Evolutionary conservation across 805 yeast genomes (phyloP).

Genomic region (Lachancea lanzarotensis): DNA sequence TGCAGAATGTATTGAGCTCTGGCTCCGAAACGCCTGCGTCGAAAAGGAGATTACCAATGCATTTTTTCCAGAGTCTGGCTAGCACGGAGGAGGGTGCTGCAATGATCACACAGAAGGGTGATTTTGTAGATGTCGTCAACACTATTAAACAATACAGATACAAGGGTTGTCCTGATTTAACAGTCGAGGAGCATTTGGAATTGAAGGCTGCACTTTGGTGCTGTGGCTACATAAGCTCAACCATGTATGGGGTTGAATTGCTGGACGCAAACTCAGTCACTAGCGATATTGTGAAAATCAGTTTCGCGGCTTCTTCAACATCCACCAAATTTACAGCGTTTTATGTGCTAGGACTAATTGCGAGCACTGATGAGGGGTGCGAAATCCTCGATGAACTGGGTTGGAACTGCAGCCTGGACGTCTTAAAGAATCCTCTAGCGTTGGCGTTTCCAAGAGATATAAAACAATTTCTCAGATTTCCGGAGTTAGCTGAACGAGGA

Average conservation of each 20-base stretch:
- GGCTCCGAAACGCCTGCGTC: neutral
- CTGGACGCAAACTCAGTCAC: constrained; percentile 48
- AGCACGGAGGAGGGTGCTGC: constrained; percentile 75
- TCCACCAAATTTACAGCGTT: constrained; percentile 72
- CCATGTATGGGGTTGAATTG: constrained; percentile 58
- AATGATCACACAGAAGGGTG: constrained; percentile 47
- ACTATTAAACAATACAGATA: constrained; percentile 30
- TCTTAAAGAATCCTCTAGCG: constrained; percentile 39
- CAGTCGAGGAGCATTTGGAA: constrained; percentile 35
- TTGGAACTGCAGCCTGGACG: constrained; percentile 54
- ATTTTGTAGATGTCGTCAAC: constrained; percentile 36
- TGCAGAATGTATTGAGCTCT: constrained; percentile 7
- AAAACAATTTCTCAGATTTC: constrained; percentile 26
- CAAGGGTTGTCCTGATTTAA: constrained; percentile 11
- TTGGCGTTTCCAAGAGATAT: constrained; percentile 36
- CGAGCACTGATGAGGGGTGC: constrained; percentile 69
- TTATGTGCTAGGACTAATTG: constrained; percentile 66
- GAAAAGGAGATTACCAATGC: constrained; percentile 41
- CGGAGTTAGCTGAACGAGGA: constrained; percentile 5
- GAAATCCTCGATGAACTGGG: constrained; percentile 77
- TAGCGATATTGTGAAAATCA: constrained; percentile 47
- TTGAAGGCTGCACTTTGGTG: constrained; percentile 83
- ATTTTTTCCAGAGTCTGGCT: constrained; percentile 75
- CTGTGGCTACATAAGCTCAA: constrained; percentile 73
- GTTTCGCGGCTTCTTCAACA: constrained; percentile 43